Conservation (phyloP, 2,329 filamentous ascomycete species). For the Aspergillus latus region DNA sequence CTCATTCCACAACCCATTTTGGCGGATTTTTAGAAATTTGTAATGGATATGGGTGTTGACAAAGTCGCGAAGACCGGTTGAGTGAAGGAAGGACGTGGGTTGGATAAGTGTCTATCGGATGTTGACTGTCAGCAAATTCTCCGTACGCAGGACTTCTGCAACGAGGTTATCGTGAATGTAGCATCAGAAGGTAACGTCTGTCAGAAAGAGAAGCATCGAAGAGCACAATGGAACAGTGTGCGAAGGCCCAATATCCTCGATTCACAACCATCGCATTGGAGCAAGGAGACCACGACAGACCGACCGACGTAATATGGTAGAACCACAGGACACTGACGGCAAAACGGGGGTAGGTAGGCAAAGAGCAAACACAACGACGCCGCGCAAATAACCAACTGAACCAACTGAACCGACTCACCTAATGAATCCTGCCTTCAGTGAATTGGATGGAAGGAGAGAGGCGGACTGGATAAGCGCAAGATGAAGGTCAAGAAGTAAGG, state of each 20-base stretch:
- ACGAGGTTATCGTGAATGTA: slow-evolving; percentile 18
- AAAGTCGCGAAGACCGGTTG: slow-evolving; percentile 10
- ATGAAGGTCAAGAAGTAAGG: slow-evolving; percentile 17
- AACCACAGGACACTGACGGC: slow-evolving; percentile 9
- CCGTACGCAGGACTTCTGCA: slow-evolving; percentile 13
- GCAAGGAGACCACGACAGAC: slow-evolving; percentile 22
- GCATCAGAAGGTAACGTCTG: slow-evolving; percentile 6
- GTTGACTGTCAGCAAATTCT: slow-evolving; percentile 18
- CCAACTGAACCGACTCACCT: slow-evolving; percentile 10
- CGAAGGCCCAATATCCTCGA: background rate
- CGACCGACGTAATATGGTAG: background rate
- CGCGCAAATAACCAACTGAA: background rate
- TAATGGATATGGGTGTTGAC: slow-evolving; percentile 7
- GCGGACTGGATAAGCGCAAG: slow-evolving; percentile 13
- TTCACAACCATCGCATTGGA: slow-evolving; percentile 15
- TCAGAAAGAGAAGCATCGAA: slow-evolving; percentile 5
- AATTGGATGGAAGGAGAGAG: background rate
- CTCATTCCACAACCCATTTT: slow-evolving; percentile 99
- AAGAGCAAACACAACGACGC: background rate
- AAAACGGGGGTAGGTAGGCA: background rate
- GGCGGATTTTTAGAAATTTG: slow-evolving; percentile 43
- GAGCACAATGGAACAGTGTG: background rate
- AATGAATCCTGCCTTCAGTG: slow-evolving; percentile 3
- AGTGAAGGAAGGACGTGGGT: slow-evolving; percentile 9
- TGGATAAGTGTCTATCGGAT: slow-evolving; percentile 10